phyloP scores from a whole-genome alignment of 2,329 filamentous ascomycete species.

The Pezicula carpinea region DNA sequence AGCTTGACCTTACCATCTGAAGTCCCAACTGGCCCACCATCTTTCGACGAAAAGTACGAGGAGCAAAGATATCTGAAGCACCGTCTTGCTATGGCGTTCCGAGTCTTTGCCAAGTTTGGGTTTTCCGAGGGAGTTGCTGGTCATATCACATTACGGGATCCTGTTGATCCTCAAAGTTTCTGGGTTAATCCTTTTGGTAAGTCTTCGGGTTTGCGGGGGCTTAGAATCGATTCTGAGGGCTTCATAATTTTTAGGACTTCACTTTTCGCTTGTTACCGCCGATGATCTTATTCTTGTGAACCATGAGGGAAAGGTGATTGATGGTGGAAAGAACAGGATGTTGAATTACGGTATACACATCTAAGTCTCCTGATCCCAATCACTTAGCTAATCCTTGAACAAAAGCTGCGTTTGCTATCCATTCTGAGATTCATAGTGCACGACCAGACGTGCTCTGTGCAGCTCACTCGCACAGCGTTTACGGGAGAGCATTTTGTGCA shows the following conservation, averaged over 20 bases:
- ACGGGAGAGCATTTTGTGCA: conserved; percentile 55
- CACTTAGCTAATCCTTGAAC: background rate
- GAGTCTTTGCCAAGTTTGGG: conserved; percentile 38
- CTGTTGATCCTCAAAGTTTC: conserved; percentile 12
- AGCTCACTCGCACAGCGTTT: conserved; percentile 50
- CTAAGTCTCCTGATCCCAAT: background rate
- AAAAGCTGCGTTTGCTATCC: conserved; percentile 48
- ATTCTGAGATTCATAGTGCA: conserved; percentile 50
- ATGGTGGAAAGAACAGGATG: conserved; percentile 42
- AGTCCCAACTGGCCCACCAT: conserved; percentile 40
- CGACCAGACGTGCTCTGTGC: conserved; percentile 51
- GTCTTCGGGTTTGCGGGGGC: no score
- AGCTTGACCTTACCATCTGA: conserved; percentile 7
- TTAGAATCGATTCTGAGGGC: no score
- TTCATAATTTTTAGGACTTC: conserved; percentile 48
- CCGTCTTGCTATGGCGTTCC: conserved; percentile 39
- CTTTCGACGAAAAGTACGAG: conserved; percentile 23
- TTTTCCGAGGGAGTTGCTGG: conserved; percentile 37
- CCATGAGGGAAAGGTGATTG: conserved; percentile 54
- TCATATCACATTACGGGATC: conserved; percentile 32
- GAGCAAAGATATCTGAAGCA: conserved; percentile 27
- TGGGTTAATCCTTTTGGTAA: conserved; percentile 24
- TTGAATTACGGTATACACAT: conserved; percentile 11
- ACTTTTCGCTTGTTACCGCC: conserved; percentile 26
- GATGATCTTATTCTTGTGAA: conserved; percentile 62